phyloP scores from a whole-genome alignment of 768 basidiomycete species.

The Tulasnella sp. region DNA sequence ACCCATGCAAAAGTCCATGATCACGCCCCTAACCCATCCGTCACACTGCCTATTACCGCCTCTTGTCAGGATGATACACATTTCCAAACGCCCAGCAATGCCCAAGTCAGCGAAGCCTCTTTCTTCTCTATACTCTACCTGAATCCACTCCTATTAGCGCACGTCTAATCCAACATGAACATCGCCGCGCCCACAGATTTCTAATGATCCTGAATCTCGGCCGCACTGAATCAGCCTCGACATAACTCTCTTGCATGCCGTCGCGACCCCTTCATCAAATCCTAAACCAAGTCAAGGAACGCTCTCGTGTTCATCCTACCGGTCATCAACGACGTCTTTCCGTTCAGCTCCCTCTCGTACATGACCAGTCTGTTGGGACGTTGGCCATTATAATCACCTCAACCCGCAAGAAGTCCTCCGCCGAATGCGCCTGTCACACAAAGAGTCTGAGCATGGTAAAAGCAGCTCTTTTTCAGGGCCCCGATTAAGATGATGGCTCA shows the following conservation, averaged over 20 bases:
- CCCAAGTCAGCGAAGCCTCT: constrained; percentile 61
- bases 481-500: constrained; percentile 78
- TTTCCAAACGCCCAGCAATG: constrained; percentile 58
- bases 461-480: constrained; percentile 32
- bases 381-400: constrained; percentile 90
- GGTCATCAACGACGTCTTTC: constrained; percentile 87
- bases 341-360: constrained; percentile 77
- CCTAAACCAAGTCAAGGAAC: constrained; percentile 95
- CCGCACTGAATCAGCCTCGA: constrained; percentile 36
- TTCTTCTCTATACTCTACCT: constrained; percentile 73
- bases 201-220: constrained; percentile 57
- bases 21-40: constrained; percentile 46
- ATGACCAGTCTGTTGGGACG: constrained; percentile 94
- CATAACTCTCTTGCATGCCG: constrained; percentile 19
- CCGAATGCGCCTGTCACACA: constrained; percentile 56
- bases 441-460: constrained; percentile 29
- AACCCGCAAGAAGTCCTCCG: constrained; percentile 81
- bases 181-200: constrained; percentile 84
- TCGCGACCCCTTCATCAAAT: constrained; percentile 85
- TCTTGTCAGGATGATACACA: constrained; percentile 22
- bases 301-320: constrained; percentile 88
- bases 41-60: constrained; percentile 38
- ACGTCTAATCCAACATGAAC: constrained; percentile 67
- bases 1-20: constrained; percentile 12
- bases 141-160: constrained; percentile 64